Percentiles rank a stretch among this genome's conserved stretches.
Conservation (phyloP, 2,329 filamentous ascomycete species). For the Fusarium ambrosium region DNA sequence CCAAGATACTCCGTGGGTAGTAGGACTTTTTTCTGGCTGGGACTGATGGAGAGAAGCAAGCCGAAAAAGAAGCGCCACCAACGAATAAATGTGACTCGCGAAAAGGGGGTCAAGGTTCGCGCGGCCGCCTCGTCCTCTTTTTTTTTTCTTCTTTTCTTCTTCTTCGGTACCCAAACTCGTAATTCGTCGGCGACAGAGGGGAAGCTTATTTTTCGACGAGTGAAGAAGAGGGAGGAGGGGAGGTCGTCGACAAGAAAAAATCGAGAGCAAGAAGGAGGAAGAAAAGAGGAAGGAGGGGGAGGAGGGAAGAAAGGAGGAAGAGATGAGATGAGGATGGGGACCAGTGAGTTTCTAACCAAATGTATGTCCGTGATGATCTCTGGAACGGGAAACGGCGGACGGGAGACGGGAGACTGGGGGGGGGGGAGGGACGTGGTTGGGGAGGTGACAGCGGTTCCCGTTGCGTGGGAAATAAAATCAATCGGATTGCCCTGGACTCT, state of each 20-base stretch:
- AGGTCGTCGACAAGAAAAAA: slow-evolving; percentile 28
- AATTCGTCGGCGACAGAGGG: slow-evolving; percentile 35
- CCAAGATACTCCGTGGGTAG: slow-evolving; percentile 14
- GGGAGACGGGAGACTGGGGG: slow-evolving; percentile 44
- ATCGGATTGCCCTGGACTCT: slow-evolving; percentile 2
- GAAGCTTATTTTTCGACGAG: slow-evolving; percentile 18
- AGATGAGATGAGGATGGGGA: slow-evolving; percentile 32
- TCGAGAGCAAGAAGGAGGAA: slow-evolving; percentile 22
- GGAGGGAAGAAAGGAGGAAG: slow-evolving; percentile 31
- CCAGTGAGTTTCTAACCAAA: slow-evolving; percentile 29
- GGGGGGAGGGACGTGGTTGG: slow-evolving; percentile 39
- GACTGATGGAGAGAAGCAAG: slow-evolving; percentile 9
- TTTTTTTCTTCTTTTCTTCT: background rate
- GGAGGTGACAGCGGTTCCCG: slow-evolving; percentile 47
- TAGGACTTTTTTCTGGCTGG: background rate
- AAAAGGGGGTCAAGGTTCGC: slow-evolving; percentile 22
- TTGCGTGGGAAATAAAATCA: slow-evolving; percentile 37
- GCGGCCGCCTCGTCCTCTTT: slow-evolving; percentile 30
- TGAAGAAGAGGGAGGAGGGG: slow-evolving; percentile 17
- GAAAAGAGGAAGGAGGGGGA: slow-evolving; percentile 29
- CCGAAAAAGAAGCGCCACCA: slow-evolving; percentile 12
- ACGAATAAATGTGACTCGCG: slow-evolving; percentile 14
- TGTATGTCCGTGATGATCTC: slow-evolving; percentile 43
- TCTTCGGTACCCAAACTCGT: slow-evolving; percentile 22
- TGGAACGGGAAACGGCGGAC: slow-evolving; percentile 46